These are phyloP conservation scores for Phytophthora tentaculata DNA, from an alignment of 352 stramenopile genomes.

Conservation along the genomic window DNA sequence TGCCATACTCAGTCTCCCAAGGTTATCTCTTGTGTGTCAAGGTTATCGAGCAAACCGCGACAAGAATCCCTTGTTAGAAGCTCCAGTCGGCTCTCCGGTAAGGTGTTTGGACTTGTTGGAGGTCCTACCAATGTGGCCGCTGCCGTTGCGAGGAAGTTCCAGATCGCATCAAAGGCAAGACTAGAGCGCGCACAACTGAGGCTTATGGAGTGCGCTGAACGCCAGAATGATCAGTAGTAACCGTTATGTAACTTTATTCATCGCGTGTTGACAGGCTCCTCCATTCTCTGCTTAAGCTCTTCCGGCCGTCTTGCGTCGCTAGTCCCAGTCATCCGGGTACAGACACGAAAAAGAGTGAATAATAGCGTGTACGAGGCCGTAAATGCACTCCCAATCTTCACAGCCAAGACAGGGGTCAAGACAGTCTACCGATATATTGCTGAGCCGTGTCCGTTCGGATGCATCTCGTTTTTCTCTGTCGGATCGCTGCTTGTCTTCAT, in stretches of 20 bases:
- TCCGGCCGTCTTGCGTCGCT: no score
- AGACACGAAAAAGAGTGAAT: neutral
- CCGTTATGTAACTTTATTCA: no score
- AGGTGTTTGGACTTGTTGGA: neutral
- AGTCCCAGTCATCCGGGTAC: neutral
- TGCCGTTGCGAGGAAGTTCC: slow-evolving; percentile 1
- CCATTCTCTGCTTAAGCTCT: neutral
- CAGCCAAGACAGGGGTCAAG: no score
- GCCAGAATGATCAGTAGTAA: neutral
- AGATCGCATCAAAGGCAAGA: slow-evolving; percentile 7
- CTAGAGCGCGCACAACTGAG: slow-evolving; percentile 13
- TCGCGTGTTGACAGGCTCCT: neutral
- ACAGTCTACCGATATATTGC: no score
- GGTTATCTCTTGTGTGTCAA: slow-evolving; percentile 14
- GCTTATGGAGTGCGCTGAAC: slow-evolving; percentile 8
- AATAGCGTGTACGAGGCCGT: neutral
- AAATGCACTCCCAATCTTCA: no score
- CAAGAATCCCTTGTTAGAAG: slow-evolving; percentile 6
- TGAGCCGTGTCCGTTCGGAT: no score
- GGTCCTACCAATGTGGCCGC: neutral
- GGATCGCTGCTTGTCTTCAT: no score
- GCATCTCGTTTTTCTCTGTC: no score
- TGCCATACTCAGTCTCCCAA: slow-evolving; percentile 7
- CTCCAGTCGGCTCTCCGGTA: slow-evolving; percentile 17
- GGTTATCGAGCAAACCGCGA: slow-evolving; percentile 1